Percentiles rank a stretch among this genome's conserved stretches.
Evolutionary conservation across 306 rosid genomes (phyloP).

Genomic region (Corylus heterophylla): DNA sequence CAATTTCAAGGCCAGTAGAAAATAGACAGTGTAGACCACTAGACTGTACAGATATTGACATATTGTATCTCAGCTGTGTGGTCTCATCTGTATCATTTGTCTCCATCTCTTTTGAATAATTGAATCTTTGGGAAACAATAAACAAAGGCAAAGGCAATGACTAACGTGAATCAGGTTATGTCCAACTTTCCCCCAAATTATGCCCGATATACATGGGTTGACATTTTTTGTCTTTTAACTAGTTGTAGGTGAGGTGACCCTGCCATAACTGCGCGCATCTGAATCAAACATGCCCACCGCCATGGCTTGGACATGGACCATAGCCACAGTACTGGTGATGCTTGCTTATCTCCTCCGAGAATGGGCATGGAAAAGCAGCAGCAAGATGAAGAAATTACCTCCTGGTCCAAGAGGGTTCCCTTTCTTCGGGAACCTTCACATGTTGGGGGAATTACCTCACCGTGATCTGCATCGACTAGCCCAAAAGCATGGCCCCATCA

Average conservation of each 20-base stretch:
- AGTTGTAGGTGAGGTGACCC: neutral
- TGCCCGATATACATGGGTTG: too few species aligned
- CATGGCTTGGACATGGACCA: conserved; percentile 33
- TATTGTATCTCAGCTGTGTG: too few species aligned
- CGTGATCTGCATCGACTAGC: conserved; percentile 48
- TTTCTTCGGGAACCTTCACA: conserved; percentile 54
- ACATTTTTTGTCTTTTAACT: too few species aligned
- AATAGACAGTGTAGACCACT: too few species aligned
- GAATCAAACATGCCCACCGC: neutral
- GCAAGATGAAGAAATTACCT: conserved; percentile 44
- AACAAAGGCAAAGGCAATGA: too few species aligned
- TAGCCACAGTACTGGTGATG: conserved; percentile 26
- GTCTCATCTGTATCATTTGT: too few species aligned
- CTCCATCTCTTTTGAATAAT: too few species aligned
- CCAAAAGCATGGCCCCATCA: conserved; percentile 59
- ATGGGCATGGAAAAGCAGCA: conserved; percentile 29
- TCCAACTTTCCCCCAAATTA: too few species aligned
- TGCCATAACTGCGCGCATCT: neutral
- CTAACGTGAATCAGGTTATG: too few species aligned
- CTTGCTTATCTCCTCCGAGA: conserved; percentile 32
- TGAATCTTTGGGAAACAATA: too few species aligned
- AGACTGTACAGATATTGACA: too few species aligned
- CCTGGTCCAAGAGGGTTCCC: conserved; percentile 79
- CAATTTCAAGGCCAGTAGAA: too few species aligned
- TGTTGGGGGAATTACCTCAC: conserved; percentile 55